These are phyloP conservation scores for Limonium bicolor DNA, from an alignment of 148 eudicot species.

Conservation along the genomic window DNA sequence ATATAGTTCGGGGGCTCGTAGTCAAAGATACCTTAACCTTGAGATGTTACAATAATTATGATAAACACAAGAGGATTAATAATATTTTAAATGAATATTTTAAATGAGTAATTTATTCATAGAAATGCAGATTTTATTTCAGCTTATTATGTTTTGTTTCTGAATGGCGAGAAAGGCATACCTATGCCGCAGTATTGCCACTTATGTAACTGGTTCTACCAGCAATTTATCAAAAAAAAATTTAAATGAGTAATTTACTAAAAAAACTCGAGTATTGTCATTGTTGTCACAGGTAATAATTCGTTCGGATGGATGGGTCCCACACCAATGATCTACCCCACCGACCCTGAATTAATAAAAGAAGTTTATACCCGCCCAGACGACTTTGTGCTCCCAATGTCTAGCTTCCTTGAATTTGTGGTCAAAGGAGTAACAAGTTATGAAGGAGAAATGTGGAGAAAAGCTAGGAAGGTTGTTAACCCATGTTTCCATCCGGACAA, in stretches of 20 bases:
- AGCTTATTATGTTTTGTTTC: not conserved
- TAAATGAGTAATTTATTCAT: not conserved
- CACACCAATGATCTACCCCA: not conserved
- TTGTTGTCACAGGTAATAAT: too few relatives aligned
- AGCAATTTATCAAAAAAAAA: too few relatives aligned
- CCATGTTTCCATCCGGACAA: slow-evolving; percentile 1
- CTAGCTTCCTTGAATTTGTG: not conserved
- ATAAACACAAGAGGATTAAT: too few relatives aligned
- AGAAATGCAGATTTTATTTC: not conserved
- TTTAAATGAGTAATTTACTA: too few relatives aligned
- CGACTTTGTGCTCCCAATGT: not conserved
- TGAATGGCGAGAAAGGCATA: not conserved
- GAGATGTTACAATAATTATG: too few relatives aligned
- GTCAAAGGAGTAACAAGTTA: not conserved
- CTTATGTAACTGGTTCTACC: too few relatives aligned
- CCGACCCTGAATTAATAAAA: not conserved
- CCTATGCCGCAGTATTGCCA: too few relatives aligned
- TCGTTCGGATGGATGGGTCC: not conserved
- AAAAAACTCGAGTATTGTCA: too few relatives aligned
- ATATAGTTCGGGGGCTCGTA: too few relatives aligned
- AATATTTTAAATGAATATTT: too few relatives aligned
- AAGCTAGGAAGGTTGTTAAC: not conserved
- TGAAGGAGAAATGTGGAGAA: not conserved
- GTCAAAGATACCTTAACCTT: too few relatives aligned
- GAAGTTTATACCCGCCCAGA: not conserved